These are phyloP conservation scores for Phytophthora crassamura DNA, from an alignment of 352 stramenopile genomes.

Conservation along the genomic window DNA sequence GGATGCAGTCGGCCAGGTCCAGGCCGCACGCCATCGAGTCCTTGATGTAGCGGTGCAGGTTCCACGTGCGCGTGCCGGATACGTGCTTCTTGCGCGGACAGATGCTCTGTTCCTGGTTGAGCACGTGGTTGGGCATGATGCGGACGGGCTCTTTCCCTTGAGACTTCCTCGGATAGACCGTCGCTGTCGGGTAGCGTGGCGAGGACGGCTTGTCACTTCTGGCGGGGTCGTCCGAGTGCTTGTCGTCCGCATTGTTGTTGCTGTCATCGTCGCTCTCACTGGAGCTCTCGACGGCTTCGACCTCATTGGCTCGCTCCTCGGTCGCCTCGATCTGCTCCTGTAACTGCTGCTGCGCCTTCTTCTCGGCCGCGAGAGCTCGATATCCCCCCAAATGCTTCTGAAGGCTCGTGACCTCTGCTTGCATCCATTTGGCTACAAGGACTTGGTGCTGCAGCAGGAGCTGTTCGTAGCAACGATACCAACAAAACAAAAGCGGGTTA, in stretches of 20 bases:
- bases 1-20: constrained; percentile 68
- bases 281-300: constrained; percentile 13
- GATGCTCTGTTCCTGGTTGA: constrained; percentile 65
- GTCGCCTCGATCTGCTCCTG: constrained; percentile 1
- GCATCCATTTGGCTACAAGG: constrained; percentile 35
- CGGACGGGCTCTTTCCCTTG: constrained; percentile 22
- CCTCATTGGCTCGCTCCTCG: constrained; percentile 15
- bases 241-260: constrained; percentile 37
- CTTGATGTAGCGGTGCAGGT: constrained; percentile 78
- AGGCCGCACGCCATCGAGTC: constrained; percentile 63
- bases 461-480: constrained; percentile 21
- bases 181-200: constrained; percentile 21
- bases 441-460: constrained; percentile 45
- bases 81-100: constrained; percentile 63
- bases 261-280: constrained; percentile 19
- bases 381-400: constrained; percentile 29
- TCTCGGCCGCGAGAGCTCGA: constrained; percentile 16
- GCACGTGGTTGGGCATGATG: constrained; percentile 55
- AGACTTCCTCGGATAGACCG: constrained; percentile 10
- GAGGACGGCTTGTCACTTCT: constrained; percentile 29
- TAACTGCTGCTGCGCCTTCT: constrained; percentile 14
- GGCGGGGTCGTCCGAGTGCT: constrained; percentile 16
- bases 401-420: constrained; percentile 29
- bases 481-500: not conserved
- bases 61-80: constrained; percentile 66